Base-by-base conservation (phyloP, 345 rosid genomes). In the Isatis tinctoria region DNA sequence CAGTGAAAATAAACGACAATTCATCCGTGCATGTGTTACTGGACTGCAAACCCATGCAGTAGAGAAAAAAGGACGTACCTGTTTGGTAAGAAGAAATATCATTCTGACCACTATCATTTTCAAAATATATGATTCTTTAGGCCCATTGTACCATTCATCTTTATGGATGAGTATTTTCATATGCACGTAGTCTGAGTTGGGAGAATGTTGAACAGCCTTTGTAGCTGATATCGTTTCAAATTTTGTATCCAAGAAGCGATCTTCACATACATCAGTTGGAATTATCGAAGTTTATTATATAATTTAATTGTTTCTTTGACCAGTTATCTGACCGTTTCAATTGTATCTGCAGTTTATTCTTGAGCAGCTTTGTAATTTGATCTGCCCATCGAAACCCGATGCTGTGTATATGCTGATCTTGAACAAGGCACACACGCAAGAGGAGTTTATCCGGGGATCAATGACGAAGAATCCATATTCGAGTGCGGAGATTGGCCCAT, bases 401-500 rank as follows among this genome's bases (percentile, higher is more conserved):
- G 83, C 96, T 62, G 90, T 88, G n/a, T 85, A 90, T 85, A 73
- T 85, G 73, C 83, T 95, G 89, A 85, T 95, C 77, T 81, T 95
- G 49, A 95, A 90, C 83, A 95, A 95, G 79, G 92, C 94, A 30
- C 98, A 95, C 79, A 95, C 98, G 3, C 99, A 95, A 70, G 99
- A 95, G 73, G 99, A 95, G 82, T 95, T 88, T 74, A 95, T 95
- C 37, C 84, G 98, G 86, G 99, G 99, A 69, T 92, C 99, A 62
- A 95, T 95, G 99, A 92, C 98, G 9, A 95, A 90, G 80, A 92
- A 87, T 84, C 99, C 99, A 43, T 95, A 95, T 87, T 88, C 98
- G 36, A 95, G 98, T 82, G 81, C 96, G 33, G 97, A 95, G 81
- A 89, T 95, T 79, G 97, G 99, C 79, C 99, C 99, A 41, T 80